phyloP scores from a whole-genome alignment of 2,329 filamentous ascomycete species.

The Lecanicillium sp. region DNA sequence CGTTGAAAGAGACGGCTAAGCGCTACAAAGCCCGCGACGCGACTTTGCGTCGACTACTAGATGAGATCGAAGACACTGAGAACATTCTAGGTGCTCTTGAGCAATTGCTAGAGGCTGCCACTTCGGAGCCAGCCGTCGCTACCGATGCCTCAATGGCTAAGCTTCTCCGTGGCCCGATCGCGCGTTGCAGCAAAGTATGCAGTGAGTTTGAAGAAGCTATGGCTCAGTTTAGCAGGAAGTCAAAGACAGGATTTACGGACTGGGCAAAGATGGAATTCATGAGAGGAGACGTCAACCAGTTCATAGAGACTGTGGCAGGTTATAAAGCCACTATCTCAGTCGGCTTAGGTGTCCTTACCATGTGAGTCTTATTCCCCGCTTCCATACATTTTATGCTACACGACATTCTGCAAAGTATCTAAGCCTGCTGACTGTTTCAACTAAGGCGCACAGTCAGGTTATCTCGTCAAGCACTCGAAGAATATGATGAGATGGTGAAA shows the following conservation, averaged over 20 bases:
- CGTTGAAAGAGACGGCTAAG: constrained; percentile 23
- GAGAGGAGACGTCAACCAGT: constrained; percentile 29
- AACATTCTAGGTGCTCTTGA: constrained; percentile 23
- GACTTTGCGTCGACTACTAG: constrained; percentile 23
- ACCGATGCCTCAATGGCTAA: constrained; percentile 17
- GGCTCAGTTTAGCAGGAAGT: constrained; percentile 23
- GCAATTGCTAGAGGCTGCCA: constrained; percentile 12
- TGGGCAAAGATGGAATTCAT: constrained; percentile 33
- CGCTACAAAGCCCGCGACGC: constrained; percentile 26
- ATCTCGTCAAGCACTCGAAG: constrained; percentile 22
- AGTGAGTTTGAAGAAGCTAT: constrained; percentile 27
- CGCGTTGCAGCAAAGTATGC: constrained; percentile 27
- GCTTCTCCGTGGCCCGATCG: constrained; percentile 26
- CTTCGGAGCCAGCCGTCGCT: constrained; percentile 1
- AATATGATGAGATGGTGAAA: constrained; percentile 29
- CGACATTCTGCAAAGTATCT: constrained; percentile 1
- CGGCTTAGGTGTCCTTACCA: constrained; percentile 26
- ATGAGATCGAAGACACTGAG: constrained; percentile 23
- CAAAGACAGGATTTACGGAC: constrained; percentile 26
- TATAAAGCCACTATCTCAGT: constrained; percentile 32
- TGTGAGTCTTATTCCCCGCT: constrained; percentile 18
- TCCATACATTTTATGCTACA: background rate
- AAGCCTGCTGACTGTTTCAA: constrained; percentile 7
- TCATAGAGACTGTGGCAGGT: constrained; percentile 27
- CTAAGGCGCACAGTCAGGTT: constrained; percentile 23